A percentile compares a stretch with the other conserved stretches of the same genome.
phyloP scores from a whole-genome alignment of 495 filamentous ascomycete genomes.

The Tuber indicum region DNA sequence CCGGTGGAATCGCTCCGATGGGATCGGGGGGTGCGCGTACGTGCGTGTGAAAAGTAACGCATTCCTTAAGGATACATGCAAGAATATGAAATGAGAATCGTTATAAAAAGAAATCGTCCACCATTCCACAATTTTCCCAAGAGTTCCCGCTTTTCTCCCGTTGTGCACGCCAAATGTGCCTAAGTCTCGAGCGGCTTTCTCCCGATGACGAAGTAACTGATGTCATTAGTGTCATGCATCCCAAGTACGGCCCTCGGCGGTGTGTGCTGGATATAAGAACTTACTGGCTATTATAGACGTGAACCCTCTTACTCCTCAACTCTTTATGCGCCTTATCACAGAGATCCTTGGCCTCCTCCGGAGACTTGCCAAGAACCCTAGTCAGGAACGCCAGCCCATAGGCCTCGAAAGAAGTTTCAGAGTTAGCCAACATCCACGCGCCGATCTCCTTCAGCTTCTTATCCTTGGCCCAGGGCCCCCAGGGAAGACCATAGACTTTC shows the following conservation, averaged over 20 bases:
- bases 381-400: slow-evolving; percentile 14
- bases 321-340: slow-evolving; percentile 48
- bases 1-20: neutral
- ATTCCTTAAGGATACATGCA: neutral
- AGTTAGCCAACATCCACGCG: slow-evolving; percentile 4
- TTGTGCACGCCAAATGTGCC: neutral
- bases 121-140: neutral
- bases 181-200: neutral
- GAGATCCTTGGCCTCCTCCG: slow-evolving; percentile 50
- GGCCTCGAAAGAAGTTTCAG: slow-evolving; percentile 29
- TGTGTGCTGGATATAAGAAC: neutral
- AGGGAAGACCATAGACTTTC: neutral
- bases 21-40: neutral
- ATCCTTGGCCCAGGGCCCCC: slow-evolving; percentile 13
- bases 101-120: neutral
- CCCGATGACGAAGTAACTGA: neutral
- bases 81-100: neutral
- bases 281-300: slow-evolving; percentile 39
- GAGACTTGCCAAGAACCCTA: slow-evolving; percentile 23
- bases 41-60: neutral
- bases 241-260: neutral
- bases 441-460: slow-evolving; percentile 18
- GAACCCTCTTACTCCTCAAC: slow-evolving; percentile 45
- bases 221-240: neutral
- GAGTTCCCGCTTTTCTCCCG: neutral